Evolutionary conservation across 371 early-diverging fungal species (phyloP).

Genomic region (Apophysomyces ossiformis): DNA sequence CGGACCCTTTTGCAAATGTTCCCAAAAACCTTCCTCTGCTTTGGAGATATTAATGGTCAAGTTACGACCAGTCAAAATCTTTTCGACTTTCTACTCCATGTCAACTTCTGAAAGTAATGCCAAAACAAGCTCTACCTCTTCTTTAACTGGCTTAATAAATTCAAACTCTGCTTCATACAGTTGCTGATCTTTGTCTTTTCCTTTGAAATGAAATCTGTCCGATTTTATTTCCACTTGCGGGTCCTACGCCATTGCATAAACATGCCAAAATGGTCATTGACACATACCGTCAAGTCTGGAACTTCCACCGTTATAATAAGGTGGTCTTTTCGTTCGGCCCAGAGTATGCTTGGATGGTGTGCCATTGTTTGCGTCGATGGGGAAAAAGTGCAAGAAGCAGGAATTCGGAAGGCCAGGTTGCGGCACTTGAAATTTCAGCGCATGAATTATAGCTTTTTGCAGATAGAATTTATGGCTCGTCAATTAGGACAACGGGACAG

Average conservation of each 20-base stretch:
- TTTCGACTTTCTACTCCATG: conserved; percentile 62
- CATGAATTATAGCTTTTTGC: no score
- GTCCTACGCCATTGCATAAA: conserved; percentile 20
- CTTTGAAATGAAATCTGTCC: conserved; percentile 66
- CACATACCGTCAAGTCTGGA: conserved; percentile 66
- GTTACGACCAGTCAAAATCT: conserved; percentile 69
- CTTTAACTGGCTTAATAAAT: conserved; percentile 73
- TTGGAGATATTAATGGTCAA: conserved; percentile 72
- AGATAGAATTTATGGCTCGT: no score
- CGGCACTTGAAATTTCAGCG: no score
- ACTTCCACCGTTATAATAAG: conserved; percentile 90
- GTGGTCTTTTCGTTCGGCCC: conserved; percentile 89
- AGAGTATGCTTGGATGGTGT: conserved; percentile 78
- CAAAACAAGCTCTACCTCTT: conserved; percentile 56
- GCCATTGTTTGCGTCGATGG: conserved; percentile 29
- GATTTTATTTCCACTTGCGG: conserved; percentile 62
- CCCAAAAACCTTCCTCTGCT: conserved; percentile 78
- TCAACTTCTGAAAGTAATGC: background rate
- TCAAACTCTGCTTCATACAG: conserved; percentile 79
- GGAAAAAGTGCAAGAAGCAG: background rate
- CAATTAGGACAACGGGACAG: no score
- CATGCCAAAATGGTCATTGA: background rate
- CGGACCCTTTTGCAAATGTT: conserved; percentile 74
- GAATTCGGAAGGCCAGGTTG: background rate
- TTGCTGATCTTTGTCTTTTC: conserved; percentile 65